phyloP scores from a whole-genome alignment of 306 rosid species.

The Ziziphus jujuba region DNA sequence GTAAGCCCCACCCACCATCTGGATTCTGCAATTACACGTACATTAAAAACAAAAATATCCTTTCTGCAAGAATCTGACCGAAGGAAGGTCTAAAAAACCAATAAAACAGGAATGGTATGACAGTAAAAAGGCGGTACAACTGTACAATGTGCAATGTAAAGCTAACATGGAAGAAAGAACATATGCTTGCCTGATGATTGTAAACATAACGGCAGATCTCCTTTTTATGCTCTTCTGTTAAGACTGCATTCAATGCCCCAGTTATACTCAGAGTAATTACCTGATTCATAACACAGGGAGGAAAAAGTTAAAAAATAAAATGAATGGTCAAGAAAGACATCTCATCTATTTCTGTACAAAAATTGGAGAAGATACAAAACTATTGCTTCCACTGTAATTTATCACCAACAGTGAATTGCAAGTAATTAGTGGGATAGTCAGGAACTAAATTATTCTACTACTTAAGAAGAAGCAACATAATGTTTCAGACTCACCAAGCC shows the following conservation, averaged over 20 bases:
- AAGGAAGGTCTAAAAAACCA: not conserved
- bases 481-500: constrained; percentile 59
- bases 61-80: not conserved
- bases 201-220: constrained; percentile 80
- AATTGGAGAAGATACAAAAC: too few species aligned
- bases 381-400: not conserved
- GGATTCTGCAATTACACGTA: constrained; percentile 53
- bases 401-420: too few species aligned
- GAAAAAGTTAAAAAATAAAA: too few species aligned
- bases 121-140: not conserved
- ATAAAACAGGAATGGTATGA: not conserved
- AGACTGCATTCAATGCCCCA: constrained; percentile 73
- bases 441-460: constrained; percentile 17
- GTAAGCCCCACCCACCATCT: constrained; percentile 98
- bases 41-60: constrained; percentile 6
- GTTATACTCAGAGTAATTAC: constrained; percentile 59
- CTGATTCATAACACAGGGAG: constrained; percentile 38
- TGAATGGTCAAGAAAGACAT: constrained; percentile 10
- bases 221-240: constrained; percentile 68
- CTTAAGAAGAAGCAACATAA: constrained; percentile 10
- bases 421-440: constrained; percentile 2
- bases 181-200: constrained; percentile 70
- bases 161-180: not conserved
- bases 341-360: not conserved
- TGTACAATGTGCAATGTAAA: not conserved